Conservation (phyloP, 805 yeast species). For the Kodamaea sagamina region DNA sequence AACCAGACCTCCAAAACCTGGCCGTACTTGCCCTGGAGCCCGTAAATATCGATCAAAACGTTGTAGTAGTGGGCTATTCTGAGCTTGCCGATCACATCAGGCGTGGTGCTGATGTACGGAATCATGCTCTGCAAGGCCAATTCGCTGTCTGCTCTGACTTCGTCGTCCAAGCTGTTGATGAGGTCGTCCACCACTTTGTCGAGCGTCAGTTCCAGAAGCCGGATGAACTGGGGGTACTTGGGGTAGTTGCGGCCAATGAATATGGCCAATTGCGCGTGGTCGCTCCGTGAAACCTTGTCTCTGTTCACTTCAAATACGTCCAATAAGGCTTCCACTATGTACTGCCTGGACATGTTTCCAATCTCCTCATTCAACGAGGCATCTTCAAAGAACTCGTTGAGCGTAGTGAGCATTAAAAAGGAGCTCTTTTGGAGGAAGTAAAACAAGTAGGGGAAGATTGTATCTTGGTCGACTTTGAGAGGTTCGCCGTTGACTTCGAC, state of each 20-base stretch:
- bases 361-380: conserved; percentile 59
- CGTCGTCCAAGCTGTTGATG: neutral
- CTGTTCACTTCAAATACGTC: conserved; percentile 50
- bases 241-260: conserved; percentile 82
- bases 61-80: conserved; percentile 56
- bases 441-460: conserved; percentile 65
- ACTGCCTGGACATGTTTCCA: conserved; percentile 64
- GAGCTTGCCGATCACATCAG: conserved; percentile 50
- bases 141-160: conserved; percentile 56
- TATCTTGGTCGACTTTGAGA: neutral
- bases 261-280: conserved; percentile 49
- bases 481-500: neutral
- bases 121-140: conserved; percentile 73
- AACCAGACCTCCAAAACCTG: conserved; percentile 60
- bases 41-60: conserved; percentile 60
- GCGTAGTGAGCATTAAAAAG: conserved; percentile 59
- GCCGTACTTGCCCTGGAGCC: conserved; percentile 51
- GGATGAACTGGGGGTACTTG: conserved; percentile 80
- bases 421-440: conserved; percentile 57
- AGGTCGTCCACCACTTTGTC: conserved; percentile 45
- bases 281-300: conserved; percentile 23
- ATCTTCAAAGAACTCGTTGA: conserved; percentile 87
- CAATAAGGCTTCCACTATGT: conserved; percentile 69
- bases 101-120: conserved; percentile 59
- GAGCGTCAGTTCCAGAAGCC: conserved; percentile 62